Evolutionary conservation across 768 basidiomycete genomes (phyloP), one percentile per base, ranked within the genome.

Genomic region (Cystobasidium tubakii): DNA sequence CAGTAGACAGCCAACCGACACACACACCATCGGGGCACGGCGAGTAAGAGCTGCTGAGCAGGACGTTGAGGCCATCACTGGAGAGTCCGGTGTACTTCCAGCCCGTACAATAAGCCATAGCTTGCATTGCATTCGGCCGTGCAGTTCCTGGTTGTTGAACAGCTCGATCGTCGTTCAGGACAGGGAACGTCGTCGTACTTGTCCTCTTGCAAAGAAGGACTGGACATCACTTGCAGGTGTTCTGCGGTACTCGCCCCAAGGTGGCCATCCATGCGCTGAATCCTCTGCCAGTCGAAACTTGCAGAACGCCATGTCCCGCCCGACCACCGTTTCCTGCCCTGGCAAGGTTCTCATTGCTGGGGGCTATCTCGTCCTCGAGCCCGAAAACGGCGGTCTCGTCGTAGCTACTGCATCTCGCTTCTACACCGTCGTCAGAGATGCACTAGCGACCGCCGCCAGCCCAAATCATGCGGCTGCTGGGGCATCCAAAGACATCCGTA

Each of bases 281-380:
- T 6, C n/a, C 3, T n/a, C 57, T 62, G 57, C 31, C 25, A 3
- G 7, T 13, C 12, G 27, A 60, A 34, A n/a, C 21, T n/a, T n/a
- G n/a, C n/a, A n/a, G n/a, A n/a, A n/a, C 7, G 53, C 27, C 57
- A 60, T 60, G 57, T 25, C 57, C 13, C 57, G 63, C 7, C 29
- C 85, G 60, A 91, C 90, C 34, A 85, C 89, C 65, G 86, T 96
- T 75, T 97, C 94, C 39, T 87, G 93, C 0, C 91, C 95, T 12
- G 95, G 95, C 75, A 99, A 99, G 82, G 94, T 96, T 64, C 86
- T 99, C 70, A 81, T 96, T 69, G 92, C 94, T 12, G 96, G 96
- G 1, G 96, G 96, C 1, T 99, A 98, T 83, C 90, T 99, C 76
- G 92, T 99, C 33, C 89, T 98, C 75, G 93, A 98, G 81, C 88